Percentiles rank a stretch among this genome's conserved stretches.
phyloP scores from a whole-genome alignment of 306 rosid genomes.

The Acmispon strigosus region DNA sequence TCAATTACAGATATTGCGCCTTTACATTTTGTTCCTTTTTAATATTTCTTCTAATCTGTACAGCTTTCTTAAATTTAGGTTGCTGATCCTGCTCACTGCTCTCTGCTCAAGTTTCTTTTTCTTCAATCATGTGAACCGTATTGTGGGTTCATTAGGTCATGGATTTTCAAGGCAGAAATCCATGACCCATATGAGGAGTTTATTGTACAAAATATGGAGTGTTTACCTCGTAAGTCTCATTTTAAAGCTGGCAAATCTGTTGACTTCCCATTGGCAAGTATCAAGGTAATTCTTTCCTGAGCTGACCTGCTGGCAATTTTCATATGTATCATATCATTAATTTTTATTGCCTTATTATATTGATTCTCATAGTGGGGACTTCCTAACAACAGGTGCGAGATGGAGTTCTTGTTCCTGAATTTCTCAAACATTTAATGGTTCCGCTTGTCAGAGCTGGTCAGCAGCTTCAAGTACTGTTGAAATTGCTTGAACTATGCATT shows the following conservation, averaged over 20 bases:
- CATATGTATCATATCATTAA: not conserved
- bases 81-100: conserved; percentile 81
- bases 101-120: conserved; percentile 80
- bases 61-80: conserved; percentile 46
- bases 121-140: conserved; percentile 89
- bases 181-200: conserved; percentile 88
- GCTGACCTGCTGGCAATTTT: conserved; percentile 12
- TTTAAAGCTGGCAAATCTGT: conserved; percentile 33
- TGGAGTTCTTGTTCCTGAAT: conserved; percentile 74
- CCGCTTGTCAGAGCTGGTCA: conserved; percentile 94
- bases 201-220: conserved; percentile 49
- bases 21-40: not conserved
- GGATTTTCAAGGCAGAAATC: conserved; percentile 95
- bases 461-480: conserved; percentile 87
- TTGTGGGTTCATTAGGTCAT: conserved; percentile 80
- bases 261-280: conserved; percentile 49
- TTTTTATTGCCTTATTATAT: conserved; percentile 15
- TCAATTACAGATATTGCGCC: not conserved
- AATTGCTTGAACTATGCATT: conserved; percentile 78
- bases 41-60: not conserved
- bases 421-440: conserved; percentile 55
- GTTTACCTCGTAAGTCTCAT: conserved; percentile 24
- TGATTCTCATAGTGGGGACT: conserved; percentile 30
- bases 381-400: conserved; percentile 62
- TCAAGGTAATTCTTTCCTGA: conserved; percentile 52